phyloP scores from a whole-genome alignment of 2,329 filamentous ascomycete genomes.

The Periglandula ipomoeae region DNA sequence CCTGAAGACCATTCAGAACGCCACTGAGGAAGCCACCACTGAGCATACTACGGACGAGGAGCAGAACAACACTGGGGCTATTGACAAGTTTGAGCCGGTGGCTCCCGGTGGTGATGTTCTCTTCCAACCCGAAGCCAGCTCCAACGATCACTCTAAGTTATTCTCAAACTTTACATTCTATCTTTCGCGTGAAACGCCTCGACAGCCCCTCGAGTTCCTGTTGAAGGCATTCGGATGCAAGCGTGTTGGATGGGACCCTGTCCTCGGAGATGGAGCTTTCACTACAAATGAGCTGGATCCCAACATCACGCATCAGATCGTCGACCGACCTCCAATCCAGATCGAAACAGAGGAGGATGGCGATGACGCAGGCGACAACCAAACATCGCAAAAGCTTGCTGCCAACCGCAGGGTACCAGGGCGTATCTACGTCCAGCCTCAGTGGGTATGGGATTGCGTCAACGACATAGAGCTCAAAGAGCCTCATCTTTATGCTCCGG shows the following conservation, averaged over 20 bases:
- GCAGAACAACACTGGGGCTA: constrained; percentile 42
- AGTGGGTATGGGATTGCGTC: constrained; percentile 97
- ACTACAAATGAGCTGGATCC: constrained; percentile 82
- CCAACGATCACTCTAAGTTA: constrained; percentile 60
- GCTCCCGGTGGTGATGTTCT: constrained; percentile 80
- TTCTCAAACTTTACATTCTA: constrained; percentile 88
- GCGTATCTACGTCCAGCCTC: constrained; percentile 86
- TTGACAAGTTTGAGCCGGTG: constrained; percentile 86
- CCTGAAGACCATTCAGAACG: constrained; percentile 55
- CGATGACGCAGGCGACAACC: constrained; percentile 45
- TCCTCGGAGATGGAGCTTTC: constrained; percentile 85
- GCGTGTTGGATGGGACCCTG: constrained; percentile 86
- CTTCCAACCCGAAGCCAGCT: constrained; percentile 62
- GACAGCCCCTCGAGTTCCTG: constrained; percentile 85
- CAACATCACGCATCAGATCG: constrained; percentile 89
- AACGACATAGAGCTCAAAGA: constrained; percentile 86
- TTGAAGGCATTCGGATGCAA: constrained; percentile 92
- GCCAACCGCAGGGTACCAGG: constrained; percentile 75
- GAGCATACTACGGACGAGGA: constrained; percentile 25
- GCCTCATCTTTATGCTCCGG: constrained; percentile 81
- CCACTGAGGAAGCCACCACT: constrained; percentile 30
- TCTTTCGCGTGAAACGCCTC: constrained; percentile 86
- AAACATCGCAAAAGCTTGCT: constrained; percentile 48
- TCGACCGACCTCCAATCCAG: constrained; percentile 76
- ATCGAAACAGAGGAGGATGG: constrained; percentile 40